Evolutionary conservation across 2,329 filamentous ascomycete species (phyloP), one percentile per base, ranked within the genome.

Genomic region (Fusarium irregulare): DNA sequence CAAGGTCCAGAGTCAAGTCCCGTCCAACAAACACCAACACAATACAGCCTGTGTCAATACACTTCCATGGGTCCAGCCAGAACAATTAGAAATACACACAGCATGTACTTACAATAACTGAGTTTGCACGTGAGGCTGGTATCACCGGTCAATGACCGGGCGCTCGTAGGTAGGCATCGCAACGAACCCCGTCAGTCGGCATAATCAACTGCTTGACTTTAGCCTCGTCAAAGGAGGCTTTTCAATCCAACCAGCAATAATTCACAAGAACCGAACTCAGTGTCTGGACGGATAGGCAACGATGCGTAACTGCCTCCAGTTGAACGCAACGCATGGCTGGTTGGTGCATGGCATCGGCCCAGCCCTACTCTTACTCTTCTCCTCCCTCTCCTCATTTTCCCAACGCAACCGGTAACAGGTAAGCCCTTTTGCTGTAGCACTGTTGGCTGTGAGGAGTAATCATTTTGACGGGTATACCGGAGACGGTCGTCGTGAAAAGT

Each of bases 191-290:
- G 25, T 53, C 23, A 68, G 45, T 70, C 62, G 67, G 66, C 45
- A 45, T 55, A 47, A 70, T 40, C 53, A 53, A 21, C 28, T 47
- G 37, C 66, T 60, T 70, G 41, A 59, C 56, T 67, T 70, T 66
- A 25, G 25, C 34, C 50, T 37, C 50, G 27, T 61, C 18, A 37
- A 55, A 41, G 51, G 44, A 69, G 49, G 51, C 23, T 66, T 56
- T 66, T 40, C 44, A 21, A 41, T 48, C 20, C 32, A 32, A 49
- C 50, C 62, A 44, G 51, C 28, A 51, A 64, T 27, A 47, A 46
- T 37, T 45, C 12, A 5, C n/a, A 28, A 27, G n/a, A 28, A 9
- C 23, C 30, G 51, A 54, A 68, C 57, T 44, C 54, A 56, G 51
- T 41, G 49, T 40, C 44, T 32, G 27, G 30, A 48, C 30, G 54